phyloP scores from a whole-genome alignment of 2,329 filamentous ascomycete genomes.

The Fusarium sp. region DNA sequence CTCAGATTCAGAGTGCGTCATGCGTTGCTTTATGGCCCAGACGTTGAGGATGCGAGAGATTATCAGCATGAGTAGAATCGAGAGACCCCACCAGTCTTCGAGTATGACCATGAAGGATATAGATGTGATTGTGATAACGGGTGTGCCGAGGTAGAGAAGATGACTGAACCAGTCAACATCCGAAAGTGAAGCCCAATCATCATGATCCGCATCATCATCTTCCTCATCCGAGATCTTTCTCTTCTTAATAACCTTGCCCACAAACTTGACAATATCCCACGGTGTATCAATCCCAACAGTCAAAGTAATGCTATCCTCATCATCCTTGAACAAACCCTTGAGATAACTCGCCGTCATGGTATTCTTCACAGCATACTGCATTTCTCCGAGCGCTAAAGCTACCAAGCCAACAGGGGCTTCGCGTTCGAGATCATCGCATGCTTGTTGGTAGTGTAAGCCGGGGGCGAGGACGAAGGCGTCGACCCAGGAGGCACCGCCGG shows the following conservation, averaged over 20 bases:
- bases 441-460: conserved; percentile 70
- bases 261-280: conserved; percentile 38
- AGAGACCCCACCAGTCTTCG: conserved; percentile 64
- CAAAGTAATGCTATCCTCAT: conserved; percentile 42
- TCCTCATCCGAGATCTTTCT: conserved; percentile 17
- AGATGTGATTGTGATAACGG: conserved; percentile 58
- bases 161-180: conserved; percentile 61
- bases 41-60: conserved; percentile 66
- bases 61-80: conserved; percentile 61
- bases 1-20: conserved; percentile 24
- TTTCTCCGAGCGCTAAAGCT: conserved; percentile 35
- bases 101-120: conserved; percentile 59
- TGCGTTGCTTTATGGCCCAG: conserved; percentile 65
- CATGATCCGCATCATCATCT: conserved; percentile 33
- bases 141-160: conserved; percentile 60
- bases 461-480: conserved; percentile 69
- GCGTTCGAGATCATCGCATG: conserved; percentile 61
- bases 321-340: conserved; percentile 44
- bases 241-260: conserved; percentile 13
- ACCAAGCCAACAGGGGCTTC: conserved; percentile 51
- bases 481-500: conserved; percentile 66
- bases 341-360: conserved; percentile 63
- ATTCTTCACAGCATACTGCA: conserved; percentile 57
- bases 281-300: conserved; percentile 43
- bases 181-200: conserved; percentile 35